Base-by-base conservation (phyloP, 2,329 filamentous ascomycete species). In the Fusarium penzigii region DNA sequence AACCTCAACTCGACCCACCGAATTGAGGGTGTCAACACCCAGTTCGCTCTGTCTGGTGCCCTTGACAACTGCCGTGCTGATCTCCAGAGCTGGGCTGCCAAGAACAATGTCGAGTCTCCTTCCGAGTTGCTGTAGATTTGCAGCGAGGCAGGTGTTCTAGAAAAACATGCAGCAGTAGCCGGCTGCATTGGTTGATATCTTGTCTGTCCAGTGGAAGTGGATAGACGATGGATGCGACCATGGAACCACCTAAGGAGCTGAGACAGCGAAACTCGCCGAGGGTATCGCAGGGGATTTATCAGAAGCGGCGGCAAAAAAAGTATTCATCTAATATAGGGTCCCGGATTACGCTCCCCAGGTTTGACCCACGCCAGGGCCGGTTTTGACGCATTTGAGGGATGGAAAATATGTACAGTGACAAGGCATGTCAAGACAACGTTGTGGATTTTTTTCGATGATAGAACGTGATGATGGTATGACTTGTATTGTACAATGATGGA, bases 1-100 rank as follows among this genome's bases (percentile, higher is more conserved):
- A 96, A 96, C 78, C 82, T 95, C 75, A 96, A 96, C 80, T 88
- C 89, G 42, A 91, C 86, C 34, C 91, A 96, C 78, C 87, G 91
- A 65, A 76, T 93, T 59, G 86, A 94, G 65, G 91, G 90, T 48
- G 81, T 95, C 61, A 67, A 77, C 42, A 83, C 79, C 44, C 90
- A 94, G 68, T 90, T 83, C 66, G 85, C 79, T 47, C 82, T 96
- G 45, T 74, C 76, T 40, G 89, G 83, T 56, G 88, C 89, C 45
- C 71, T 76, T 74, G 58, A 70, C 58, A 70, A 65, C 59, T 67
- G 59, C 65, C 67, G 69, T 47, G 68, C 61, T 40, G 67, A 72
- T 44, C 57, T 72, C 20, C 55, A 67, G 56, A 64, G 66, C 14
- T 72, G 70, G 71, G 70, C 64, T 39, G 62, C 68, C 40, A 71